Evolutionary conservation across 495 filamentous ascomycete genomes (phyloP).

Genomic region (Hypoxylon trugodes): DNA sequence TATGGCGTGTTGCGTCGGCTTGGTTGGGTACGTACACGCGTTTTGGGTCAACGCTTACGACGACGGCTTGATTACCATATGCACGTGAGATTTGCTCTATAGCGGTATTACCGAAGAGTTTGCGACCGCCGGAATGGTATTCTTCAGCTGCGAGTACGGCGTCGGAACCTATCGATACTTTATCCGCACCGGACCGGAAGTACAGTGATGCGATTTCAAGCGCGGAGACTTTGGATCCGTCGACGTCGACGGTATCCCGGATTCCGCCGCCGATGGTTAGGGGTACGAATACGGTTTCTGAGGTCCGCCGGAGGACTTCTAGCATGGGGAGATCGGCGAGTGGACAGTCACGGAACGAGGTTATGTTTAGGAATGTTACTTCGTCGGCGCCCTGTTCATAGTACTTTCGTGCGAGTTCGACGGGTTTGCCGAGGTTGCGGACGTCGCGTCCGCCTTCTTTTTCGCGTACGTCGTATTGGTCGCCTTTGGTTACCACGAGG

Average conservation of each 20-base stretch:
- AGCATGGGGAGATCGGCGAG: conserved; percentile 93
- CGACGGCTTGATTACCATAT: conserved; percentile 96
- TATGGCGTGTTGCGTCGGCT: conserved; percentile 76
- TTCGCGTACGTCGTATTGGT: conserved; percentile 99
- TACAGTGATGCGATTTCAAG: conserved; percentile 95
- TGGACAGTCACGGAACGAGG: conserved; percentile 94
- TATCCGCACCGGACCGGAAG: conserved; percentile 98
- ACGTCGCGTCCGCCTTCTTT: conserved; percentile 80
- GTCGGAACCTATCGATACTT: conserved; percentile 96
- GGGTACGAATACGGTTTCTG: conserved; percentile 95
- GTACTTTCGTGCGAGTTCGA: conserved; percentile 92
- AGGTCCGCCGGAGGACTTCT: conserved; percentile 84
- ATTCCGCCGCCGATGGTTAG: conserved; percentile 96
- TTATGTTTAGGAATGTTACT: conserved; percentile 97
- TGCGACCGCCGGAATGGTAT: conserved; percentile 74
- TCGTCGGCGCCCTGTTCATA: conserved; percentile 98
- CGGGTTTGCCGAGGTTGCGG: conserved; percentile 93
- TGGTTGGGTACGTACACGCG: conserved; percentile 85
- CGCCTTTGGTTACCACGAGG: conserved; percentile 96
- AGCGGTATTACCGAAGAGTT: conserved; percentile 79
- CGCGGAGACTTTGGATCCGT: conserved; percentile 86
- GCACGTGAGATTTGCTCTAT: conserved; percentile 94
- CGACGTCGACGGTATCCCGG: conserved; percentile 84
- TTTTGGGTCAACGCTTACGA: conserved; percentile 93
- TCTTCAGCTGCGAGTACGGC: conserved; percentile 92